Base-by-base conservation (phyloP, 2,329 filamentous ascomycete genomes). In the Arthrobotrys pseudoclavata region DNA sequence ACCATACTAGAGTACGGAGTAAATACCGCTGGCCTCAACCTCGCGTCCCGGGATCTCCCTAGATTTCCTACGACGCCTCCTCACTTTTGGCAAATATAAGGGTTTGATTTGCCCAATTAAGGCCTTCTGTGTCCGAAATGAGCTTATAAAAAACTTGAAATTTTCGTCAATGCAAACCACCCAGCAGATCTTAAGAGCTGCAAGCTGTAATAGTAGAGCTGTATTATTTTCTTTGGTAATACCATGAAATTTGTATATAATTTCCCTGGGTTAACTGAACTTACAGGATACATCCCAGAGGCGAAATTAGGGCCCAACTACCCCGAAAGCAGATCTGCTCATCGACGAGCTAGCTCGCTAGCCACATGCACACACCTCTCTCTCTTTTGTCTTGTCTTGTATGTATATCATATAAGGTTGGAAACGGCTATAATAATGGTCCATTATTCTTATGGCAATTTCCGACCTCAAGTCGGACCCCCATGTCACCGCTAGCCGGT, bases 211-310 rank as follows among this genome's bases (percentile, higher is more conserved):
- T 71, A 71, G 34, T 9, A 45, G 45, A 67, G 40, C 55, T 62
- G 55, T 57, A 24, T 40, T 72, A 64, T 64, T 71, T 50, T 72
- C 37, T 62, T 20, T 72, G 60, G 55, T 63, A 70, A 64, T 64
- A 37, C 69, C 34, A 60, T 60, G 40, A 72, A 72, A 72, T 75
- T 37, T 68, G 55, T 76, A 69, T 69, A 77, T 71, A 77, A 77
- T 77, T 70, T 64, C 60, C 48, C 52, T 67, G 61, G 52, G 45
- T 77, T 50, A 57, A 68, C 60, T 15, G 10, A 48, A 71, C 45
- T 62, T 64, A 77, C 74, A 77, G 74, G 74, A 77, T 67, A 67
- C 45, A 77, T 77, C 74, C 74, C 74, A 68, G 74, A 77, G 74
- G 74, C 74, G 74, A 77, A 71, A 77, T 77, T 77, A 69, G 72